These are phyloP conservation scores for Gaillardinia entomophila DNA, from an alignment of 805 yeast species.

Conservation along the genomic window DNA sequence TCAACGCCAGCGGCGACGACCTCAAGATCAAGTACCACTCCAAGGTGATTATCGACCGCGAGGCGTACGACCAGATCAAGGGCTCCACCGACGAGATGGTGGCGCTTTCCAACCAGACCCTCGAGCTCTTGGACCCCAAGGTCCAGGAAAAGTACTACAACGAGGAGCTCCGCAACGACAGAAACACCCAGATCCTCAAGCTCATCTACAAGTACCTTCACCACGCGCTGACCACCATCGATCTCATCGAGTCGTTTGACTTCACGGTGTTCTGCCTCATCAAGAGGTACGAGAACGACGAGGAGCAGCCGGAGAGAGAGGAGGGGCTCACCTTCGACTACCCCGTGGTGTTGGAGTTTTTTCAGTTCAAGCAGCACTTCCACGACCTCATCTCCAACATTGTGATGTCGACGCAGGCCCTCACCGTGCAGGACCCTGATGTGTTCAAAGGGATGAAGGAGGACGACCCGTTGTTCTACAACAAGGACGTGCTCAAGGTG, in stretches of 20 bases:
- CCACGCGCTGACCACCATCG: conserved; percentile 43
- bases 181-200: conserved; percentile 51
- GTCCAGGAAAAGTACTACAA: conserved; percentile 32
- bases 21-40: conserved; percentile 35
- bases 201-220: conserved; percentile 49
- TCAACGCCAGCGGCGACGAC: conserved; percentile 39
- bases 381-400: conserved; percentile 56
- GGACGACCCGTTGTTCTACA: conserved; percentile 41
- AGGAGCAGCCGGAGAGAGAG: not conserved
- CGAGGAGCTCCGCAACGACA: conserved; percentile 24
- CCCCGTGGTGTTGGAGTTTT: conserved; percentile 61
- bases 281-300: conserved; percentile 19
- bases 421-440: conserved; percentile 71
- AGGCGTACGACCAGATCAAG: conserved; percentile 35
- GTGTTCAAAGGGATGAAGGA: conserved; percentile 60
- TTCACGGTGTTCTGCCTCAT: conserved; percentile 48
- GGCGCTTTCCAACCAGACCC: conserved; percentile 35
- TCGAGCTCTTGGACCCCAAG: conserved; percentile 32
- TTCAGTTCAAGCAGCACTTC: conserved; percentile 65
- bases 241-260: conserved; percentile 55
- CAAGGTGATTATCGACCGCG: conserved; percentile 46
- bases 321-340: conserved; percentile 36
- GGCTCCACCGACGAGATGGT: conserved; percentile 32
- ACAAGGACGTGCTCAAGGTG: conserved; percentile 29
- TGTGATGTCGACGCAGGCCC: conserved; percentile 61